Conservation (phyloP, 805 yeast species). For the Scheffersomyces stipitis region DNA sequence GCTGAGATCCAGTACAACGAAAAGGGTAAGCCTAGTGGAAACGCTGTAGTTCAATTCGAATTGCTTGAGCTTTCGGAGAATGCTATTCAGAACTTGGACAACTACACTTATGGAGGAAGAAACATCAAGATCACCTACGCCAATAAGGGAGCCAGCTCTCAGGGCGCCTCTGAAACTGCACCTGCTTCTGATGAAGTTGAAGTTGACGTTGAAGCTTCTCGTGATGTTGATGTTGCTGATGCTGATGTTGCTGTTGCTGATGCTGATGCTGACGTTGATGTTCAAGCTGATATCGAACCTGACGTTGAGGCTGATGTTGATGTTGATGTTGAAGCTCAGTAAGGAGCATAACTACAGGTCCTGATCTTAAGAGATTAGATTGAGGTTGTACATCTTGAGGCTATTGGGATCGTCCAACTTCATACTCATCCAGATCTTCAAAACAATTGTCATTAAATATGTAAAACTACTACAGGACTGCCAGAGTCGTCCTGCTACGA, state of each 20-base stretch:
- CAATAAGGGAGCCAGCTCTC: slow-evolving; percentile 15
- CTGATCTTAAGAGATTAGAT: no score
- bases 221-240: slow-evolving; percentile 4
- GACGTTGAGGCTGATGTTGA: slow-evolving; percentile 4
- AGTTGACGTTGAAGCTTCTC: neutral
- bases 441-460: no score
- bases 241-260: slow-evolving; percentile 3
- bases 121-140: slow-evolving; percentile 71
- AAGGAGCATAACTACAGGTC: no score
- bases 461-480: no score
- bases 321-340: neutral
- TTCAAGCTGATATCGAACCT: no score
- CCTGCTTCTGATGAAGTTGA: neutral
- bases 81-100: slow-evolving; percentile 73
- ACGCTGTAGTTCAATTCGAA: slow-evolving; percentile 81
- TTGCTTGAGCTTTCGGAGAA: slow-evolving; percentile 64
- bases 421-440: no score
- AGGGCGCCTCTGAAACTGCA: slow-evolving; percentile 1
- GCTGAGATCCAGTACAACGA: slow-evolving; percentile 70
- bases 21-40: slow-evolving; percentile 71
- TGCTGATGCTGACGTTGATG: no score
- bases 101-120: slow-evolving; percentile 84
- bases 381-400: no score
- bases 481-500: no score
- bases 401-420: no score